A percentile compares a stretch with the other conserved stretches of the same genome.
Evolutionary conservation across 306 rosid genomes (phyloP).

Genomic region (Vachellia collinsii): DNA sequence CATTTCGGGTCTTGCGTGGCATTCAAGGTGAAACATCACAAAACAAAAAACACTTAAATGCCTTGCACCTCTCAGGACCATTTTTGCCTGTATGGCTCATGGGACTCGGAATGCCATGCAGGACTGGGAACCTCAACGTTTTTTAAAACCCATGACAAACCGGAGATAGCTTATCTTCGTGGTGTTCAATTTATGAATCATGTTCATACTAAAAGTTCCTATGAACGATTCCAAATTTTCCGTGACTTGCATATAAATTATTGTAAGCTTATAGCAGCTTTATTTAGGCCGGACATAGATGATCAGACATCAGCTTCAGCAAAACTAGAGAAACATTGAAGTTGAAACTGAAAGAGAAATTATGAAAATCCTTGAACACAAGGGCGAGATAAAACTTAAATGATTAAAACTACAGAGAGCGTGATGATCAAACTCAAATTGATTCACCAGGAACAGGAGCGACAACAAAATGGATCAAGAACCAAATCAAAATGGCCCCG

Average conservation of each 20-base stretch:
- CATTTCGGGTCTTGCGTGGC: too few species aligned
- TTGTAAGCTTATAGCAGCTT: neutral
- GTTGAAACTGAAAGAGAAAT: neutral
- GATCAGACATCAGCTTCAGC: neutral
- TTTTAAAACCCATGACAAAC: too few species aligned
- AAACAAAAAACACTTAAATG: too few species aligned
- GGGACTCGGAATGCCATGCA: too few species aligned
- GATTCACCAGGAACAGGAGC: slow-evolving; percentile 1
- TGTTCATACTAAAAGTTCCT: too few species aligned
- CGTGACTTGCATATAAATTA: neutral
- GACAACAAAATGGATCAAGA: slow-evolving; percentile 12
- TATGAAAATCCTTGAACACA: slow-evolving; percentile 21
- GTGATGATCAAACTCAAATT: slow-evolving; percentile 40
- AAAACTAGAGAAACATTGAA: slow-evolving; percentile 8
- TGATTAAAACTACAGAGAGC: slow-evolving; percentile 3
- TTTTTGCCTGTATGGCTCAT: too few species aligned
- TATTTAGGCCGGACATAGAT: neutral
- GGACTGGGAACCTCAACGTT: too few species aligned
- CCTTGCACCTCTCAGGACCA: too few species aligned
- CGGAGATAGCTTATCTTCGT: too few species aligned
- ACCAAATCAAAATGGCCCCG: neutral
- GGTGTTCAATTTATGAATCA: too few species aligned
- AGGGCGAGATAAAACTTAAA: neutral
- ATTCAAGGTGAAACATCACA: too few species aligned
- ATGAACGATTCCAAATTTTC: too few species aligned